phyloP scores from a whole-genome alignment of 441 rosid genomes.

The Syzygium syzygioides region DNA sequence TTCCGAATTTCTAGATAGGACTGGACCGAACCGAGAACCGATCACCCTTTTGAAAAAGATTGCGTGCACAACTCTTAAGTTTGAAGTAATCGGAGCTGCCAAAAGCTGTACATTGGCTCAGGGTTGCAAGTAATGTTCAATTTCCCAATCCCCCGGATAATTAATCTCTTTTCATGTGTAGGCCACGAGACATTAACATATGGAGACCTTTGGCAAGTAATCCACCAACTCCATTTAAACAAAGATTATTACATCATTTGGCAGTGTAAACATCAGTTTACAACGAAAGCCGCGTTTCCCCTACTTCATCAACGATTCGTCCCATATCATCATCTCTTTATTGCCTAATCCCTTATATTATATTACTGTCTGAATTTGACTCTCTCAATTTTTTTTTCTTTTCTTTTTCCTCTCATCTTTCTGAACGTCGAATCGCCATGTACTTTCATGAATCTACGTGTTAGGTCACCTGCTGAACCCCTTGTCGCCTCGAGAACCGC shows the following conservation, averaged over 20 bases:
- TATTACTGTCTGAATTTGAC: neutral
- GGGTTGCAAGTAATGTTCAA: neutral
- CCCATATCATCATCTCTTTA: neutral
- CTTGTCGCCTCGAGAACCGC: constrained; percentile 11
- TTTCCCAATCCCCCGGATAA: neutral
- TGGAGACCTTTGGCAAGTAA: neutral
- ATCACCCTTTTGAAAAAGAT: neutral
- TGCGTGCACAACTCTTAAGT: neutral
- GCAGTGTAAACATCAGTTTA: neutral
- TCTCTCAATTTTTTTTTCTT: neutral
- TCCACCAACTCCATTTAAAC: neutral
- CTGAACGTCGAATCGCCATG: constrained; percentile 15
- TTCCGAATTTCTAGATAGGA: too few species aligned
- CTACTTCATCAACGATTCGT: neutral
- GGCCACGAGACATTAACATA: neutral
- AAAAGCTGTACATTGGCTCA: neutral
- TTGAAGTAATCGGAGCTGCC: neutral
- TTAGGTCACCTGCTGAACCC: constrained; percentile 48
- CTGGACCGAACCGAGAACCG: too few species aligned
- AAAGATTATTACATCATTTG: neutral
- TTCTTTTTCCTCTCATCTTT: neutral
- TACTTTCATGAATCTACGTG: constrained; percentile 39
- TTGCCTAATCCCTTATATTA: neutral
- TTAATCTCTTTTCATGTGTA: neutral
- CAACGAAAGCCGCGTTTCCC: neutral